Evolutionary conservation across 202 grass and related monocot genomes (phyloP).

Genomic region (Zizania palustris): DNA sequence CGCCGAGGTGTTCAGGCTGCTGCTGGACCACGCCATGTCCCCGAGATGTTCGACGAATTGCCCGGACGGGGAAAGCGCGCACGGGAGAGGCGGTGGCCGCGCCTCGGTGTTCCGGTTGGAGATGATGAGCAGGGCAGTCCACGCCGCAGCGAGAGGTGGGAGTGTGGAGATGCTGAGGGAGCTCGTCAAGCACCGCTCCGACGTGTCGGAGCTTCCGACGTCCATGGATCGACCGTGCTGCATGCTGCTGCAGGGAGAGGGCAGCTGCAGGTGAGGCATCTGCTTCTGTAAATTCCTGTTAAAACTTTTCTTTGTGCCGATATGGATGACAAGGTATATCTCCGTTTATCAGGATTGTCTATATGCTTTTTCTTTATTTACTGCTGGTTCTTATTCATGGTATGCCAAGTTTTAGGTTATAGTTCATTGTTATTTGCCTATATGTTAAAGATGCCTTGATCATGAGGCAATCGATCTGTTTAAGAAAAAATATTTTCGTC

Average conservation of each 20-base stretch:
- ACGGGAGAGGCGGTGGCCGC: slow-evolving; percentile 17
- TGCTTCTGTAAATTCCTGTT: neutral
- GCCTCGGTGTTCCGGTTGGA: slow-evolving; percentile 63
- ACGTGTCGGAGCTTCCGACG: slow-evolving; percentile 65
- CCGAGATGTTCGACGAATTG: slow-evolving; percentile 58
- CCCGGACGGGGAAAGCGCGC: slow-evolving; percentile 38
- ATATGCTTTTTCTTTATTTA: slow-evolving; percentile 1
- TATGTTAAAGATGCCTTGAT: neutral
- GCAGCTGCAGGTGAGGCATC: slow-evolving; percentile 68
- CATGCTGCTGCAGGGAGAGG: slow-evolving; percentile 82
- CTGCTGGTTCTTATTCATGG: neutral
- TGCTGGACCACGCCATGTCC: slow-evolving; percentile 73
- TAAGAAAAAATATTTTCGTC: neutral
- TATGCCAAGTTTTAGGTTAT: neutral
- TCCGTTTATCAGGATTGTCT: neutral
- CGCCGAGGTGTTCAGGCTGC: slow-evolving; percentile 61
- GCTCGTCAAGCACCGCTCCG: slow-evolving; percentile 51
- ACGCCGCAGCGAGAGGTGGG: slow-evolving; percentile 81
- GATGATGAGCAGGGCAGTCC: slow-evolving; percentile 82
- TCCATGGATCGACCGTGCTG: slow-evolving; percentile 79
- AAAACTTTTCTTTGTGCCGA: neutral
- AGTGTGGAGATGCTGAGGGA: slow-evolving; percentile 73
- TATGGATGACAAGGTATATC: neutral
- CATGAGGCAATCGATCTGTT: neutral
- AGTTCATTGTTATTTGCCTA: neutral